phyloP scores from a whole-genome alignment of 257 asterid genomes.

The Przewalskia tangutica region DNA sequence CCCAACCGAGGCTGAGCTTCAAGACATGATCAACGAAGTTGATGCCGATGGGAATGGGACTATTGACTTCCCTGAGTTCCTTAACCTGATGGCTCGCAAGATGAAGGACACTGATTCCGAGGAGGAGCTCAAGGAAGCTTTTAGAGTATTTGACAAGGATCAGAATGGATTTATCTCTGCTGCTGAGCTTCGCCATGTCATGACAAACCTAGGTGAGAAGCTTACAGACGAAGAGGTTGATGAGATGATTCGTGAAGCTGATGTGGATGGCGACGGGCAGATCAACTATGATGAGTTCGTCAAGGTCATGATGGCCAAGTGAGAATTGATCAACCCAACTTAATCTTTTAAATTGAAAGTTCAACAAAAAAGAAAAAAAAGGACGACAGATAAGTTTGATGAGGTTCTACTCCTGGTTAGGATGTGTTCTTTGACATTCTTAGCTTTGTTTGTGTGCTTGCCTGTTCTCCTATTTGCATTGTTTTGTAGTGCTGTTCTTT shows the following conservation, averaged over 20 bases:
- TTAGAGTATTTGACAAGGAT: conserved; percentile 6
- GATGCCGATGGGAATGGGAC: conserved; percentile 7
- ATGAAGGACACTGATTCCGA: conserved; percentile 8
- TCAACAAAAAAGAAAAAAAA: neutral
- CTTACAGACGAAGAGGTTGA: conserved; percentile 6
- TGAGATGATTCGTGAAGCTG: conserved; percentile 7
- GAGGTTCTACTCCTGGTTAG: neutral
- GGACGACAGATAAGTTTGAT: neutral
- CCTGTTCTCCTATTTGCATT: neutral
- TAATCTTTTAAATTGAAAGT: neutral
- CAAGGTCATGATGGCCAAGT: conserved; percentile 10
- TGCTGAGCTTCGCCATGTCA: conserved; percentile 7
- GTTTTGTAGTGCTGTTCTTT: conserved; percentile 2
- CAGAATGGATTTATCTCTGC: conserved; percentile 5
- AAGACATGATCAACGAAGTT: conserved; percentile 4
- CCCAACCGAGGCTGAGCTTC: conserved; percentile 8
- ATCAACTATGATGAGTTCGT: conserved; percentile 6
- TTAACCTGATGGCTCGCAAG: conserved; percentile 7
- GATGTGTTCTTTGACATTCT: neutral
- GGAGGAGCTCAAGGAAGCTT: conserved; percentile 8
- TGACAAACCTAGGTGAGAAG: conserved; percentile 8
- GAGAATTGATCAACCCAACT: conserved; percentile 4
- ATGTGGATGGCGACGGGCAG: neutral
- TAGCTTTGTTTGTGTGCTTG: conserved; percentile 1
- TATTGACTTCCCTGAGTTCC: conserved; percentile 5